A percentile compares a stretch with the other conserved stretches of the same genome.
Conservation (phyloP, 768 basidiomycete genomes). For the Trametes cinnabarina region DNA sequence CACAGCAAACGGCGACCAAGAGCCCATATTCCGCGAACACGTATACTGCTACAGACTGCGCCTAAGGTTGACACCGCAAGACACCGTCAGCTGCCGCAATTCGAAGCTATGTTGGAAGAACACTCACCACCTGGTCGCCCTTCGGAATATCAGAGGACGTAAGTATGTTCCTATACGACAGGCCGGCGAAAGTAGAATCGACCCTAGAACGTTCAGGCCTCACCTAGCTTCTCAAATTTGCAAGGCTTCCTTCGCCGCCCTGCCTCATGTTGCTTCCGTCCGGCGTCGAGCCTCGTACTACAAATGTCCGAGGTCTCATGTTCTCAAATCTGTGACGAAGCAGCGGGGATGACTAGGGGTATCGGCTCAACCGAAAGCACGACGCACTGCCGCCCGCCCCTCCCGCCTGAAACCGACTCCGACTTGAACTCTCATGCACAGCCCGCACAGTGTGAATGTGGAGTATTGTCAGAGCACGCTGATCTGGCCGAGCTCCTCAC, state of each 20-base stretch:
- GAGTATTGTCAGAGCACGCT: not conserved
- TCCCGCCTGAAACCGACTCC: not conserved
- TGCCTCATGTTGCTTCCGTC: not conserved
- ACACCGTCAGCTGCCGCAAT: not conserved
- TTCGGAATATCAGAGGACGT: not conserved
- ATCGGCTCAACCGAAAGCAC: not conserved
- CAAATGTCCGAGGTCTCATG: no score
- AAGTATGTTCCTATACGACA: not conserved
- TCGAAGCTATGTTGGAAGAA: not conserved
- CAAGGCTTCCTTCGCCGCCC: not conserved
- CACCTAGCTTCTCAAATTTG: not conserved
- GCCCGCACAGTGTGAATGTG: slow-evolving; percentile 2
- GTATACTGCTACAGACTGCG: no score
- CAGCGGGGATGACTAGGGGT: not conserved
- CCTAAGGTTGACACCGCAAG: not conserved
- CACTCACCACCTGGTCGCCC: not conserved
- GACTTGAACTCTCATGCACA: not conserved
- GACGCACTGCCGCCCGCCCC: not conserved
- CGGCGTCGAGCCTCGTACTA: no score
- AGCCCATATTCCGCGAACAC: no score
- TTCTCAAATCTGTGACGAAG: not conserved
- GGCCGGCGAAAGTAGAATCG: not conserved
- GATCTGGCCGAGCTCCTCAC: no score
- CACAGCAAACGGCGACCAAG: no score
- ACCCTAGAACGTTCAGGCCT: not conserved